phyloP scores from a whole-genome alignment of 495 filamentous ascomycete species.

The Amphirosellinia nigrospora region DNA sequence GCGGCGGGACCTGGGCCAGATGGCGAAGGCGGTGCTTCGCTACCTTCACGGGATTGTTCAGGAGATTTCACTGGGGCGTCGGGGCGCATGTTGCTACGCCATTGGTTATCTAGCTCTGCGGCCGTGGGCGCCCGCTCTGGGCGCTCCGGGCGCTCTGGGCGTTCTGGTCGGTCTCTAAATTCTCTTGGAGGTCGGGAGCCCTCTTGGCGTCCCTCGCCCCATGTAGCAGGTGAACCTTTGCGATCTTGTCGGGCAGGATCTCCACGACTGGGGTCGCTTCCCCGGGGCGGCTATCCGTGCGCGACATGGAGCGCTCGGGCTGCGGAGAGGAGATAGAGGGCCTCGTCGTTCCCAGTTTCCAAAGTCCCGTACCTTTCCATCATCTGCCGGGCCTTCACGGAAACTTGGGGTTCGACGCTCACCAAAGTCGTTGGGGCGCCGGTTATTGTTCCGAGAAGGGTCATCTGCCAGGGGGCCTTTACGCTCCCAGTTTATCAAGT shows the following conservation, averaged over 20 bases:
- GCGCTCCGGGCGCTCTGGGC: constrained; percentile 60
- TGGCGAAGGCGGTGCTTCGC: constrained; percentile 75
- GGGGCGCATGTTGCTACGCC: constrained; percentile 82
- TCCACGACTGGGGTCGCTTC: constrained; percentile 63
- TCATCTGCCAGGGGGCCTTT: constrained; percentile 85
- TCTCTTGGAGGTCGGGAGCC: constrained; percentile 84
- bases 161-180: constrained; percentile 77
- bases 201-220: constrained; percentile 85
- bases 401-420: constrained; percentile 45
- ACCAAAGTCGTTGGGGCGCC: constrained; percentile 53
- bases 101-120: constrained; percentile 85
- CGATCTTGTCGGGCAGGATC: constrained; percentile 62
- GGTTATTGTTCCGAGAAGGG: constrained; percentile 58
- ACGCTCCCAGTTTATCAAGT: constrained; percentile 83
- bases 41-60: constrained; percentile 55
- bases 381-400: constrained; percentile 58
- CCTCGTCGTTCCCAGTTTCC: constrained; percentile 95
- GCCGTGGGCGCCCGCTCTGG: constrained; percentile 67
- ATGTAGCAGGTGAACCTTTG: constrained; percentile 73
- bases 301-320: constrained; percentile 57
- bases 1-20: constrained; percentile 52
- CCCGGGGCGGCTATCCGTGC: constrained; percentile 75
- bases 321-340: constrained; percentile 75
- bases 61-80: constrained; percentile 61
- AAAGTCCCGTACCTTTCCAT: constrained; percentile 86